Base-by-base conservation (phyloP, 2,329 filamentous ascomycete genomes). In the Simplicillium sp. region DNA sequence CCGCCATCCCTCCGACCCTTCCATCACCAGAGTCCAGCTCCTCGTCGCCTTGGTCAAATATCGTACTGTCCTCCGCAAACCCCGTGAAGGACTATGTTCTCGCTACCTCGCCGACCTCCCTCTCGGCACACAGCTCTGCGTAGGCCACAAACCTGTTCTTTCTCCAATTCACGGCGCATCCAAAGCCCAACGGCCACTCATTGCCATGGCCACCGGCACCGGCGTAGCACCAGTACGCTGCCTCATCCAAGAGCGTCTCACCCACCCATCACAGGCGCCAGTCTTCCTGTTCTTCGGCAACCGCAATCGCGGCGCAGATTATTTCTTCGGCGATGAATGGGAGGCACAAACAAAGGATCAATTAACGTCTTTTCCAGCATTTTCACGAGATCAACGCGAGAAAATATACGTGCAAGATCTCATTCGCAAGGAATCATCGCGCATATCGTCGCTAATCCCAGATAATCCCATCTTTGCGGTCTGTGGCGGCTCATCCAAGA, bases 1-100 rank as follows among this genome's bases (percentile, higher is more conserved):
- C 37, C 38, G 35, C 8, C 41, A 50, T 45, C 7, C 17, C 49
- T 55, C 51, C 11, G 46, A 16, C 31, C 48, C 48, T 15, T 44
- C 48, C 7, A 50, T 55, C 6, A 73, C 73, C 1, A 63, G 65
- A 12, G 66, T 94, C 16, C 82, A 94, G 41, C 68, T 96, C 3
- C 66, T 94, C 3, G 76, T 89, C 34, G 89, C 92, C 0, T 82
- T 97, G 42, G 89, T 98, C 44, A 88, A 90, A 56, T 97, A 95
- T 60, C 79, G 81, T 47, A 95, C 89, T 1, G 79, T 95, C 20
- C 84, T 95, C 44, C 86, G 85, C 54, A 83, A 84, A 46, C 82
- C 85, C 3, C 77, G 92, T 14, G 76, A 90, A 53, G 92, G 92
- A 2, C 81, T 98, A 37, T 96, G 89, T 60, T 95, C 92, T 5